Evolutionary conservation across 768 basidiomycete species (phyloP).

Genomic region (Lactarius hengduanensis): DNA sequence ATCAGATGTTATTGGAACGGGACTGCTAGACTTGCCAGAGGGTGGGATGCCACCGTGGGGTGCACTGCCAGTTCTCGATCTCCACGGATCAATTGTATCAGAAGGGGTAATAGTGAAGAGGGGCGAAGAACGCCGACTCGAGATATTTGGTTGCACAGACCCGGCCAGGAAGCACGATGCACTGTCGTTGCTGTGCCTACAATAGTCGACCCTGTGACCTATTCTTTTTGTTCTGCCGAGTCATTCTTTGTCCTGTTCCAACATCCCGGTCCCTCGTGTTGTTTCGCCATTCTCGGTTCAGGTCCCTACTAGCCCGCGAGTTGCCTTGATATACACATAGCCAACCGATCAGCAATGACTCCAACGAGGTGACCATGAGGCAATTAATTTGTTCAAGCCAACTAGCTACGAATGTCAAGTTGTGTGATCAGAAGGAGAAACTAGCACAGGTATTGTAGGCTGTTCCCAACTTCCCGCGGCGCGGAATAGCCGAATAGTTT

Average conservation of each 20-base stretch:
- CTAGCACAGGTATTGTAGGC: not conserved
- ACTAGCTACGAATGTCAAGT: not conserved
- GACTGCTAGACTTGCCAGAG: constrained; percentile 60
- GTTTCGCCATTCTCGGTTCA: not conserved
- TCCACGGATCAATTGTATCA: constrained; percentile 40
- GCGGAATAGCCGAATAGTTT: not conserved
- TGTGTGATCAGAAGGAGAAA: not conserved
- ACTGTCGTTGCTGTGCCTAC: constrained; percentile 31
- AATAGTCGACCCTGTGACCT: not conserved
- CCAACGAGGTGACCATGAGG: not conserved
- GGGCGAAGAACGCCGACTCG: constrained; percentile 35
- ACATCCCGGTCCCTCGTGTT: not conserved
- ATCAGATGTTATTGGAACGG: constrained; percentile 31
- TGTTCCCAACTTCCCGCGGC: not conserved
- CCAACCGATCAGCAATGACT: not conserved
- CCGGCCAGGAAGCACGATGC: constrained; percentile 23
- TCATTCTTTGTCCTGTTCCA: not conserved
- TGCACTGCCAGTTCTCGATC: constrained; percentile 65
- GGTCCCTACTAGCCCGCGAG: not conserved
- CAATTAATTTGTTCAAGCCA: not conserved
- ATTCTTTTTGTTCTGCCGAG: not conserved
- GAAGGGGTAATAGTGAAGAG: constrained; percentile 36
- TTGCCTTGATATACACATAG: not conserved
- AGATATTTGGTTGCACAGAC: constrained; percentile 32
- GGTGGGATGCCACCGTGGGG: constrained; percentile 51